Evolutionary conservation across 1,139 yeast genomes (phyloP).

Genomic region (Suhomyces panamericanus): DNA sequence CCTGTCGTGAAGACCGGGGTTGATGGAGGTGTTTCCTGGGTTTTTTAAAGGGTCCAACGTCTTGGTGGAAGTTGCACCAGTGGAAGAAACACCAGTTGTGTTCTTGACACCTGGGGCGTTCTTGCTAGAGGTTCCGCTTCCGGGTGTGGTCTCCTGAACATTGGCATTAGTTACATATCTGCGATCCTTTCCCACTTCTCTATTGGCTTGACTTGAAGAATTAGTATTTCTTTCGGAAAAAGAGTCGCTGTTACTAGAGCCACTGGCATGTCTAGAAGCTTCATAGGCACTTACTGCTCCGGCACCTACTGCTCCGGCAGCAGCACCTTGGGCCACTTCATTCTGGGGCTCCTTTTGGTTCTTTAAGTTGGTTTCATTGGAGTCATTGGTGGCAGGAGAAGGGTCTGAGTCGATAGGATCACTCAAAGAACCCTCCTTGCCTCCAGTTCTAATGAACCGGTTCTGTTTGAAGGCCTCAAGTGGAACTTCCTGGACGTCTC

Average conservation of each 20-base stretch:
- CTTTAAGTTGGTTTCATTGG: slow-evolving; percentile 3
- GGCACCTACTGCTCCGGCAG: neutral
- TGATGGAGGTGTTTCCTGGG: neutral
- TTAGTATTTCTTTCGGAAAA: neutral
- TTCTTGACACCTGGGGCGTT: neutral
- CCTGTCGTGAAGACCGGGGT: no score
- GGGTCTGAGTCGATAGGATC: slow-evolving; percentile 6
- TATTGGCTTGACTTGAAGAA: neutral
- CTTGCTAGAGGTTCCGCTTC: slow-evolving; percentile 1
- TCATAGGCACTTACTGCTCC: no score
- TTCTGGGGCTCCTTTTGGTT: neutral
- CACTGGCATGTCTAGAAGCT: neutral
- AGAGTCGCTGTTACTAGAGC: neutral
- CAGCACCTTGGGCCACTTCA: slow-evolving; percentile 4
- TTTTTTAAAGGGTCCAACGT: slow-evolving; percentile 1
- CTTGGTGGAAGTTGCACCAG: neutral
- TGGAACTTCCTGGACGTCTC: slow-evolving; percentile 19
- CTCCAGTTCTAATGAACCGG: slow-evolving; percentile 18
- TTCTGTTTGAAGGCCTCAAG: slow-evolving; percentile 12
- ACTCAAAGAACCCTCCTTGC: slow-evolving; percentile 16
- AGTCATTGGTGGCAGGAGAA: slow-evolving; percentile 2
- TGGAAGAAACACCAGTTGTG: neutral
- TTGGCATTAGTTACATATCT: no score
- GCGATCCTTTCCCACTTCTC: neutral
- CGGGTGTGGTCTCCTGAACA: neutral